Percentiles rank a stretch among this genome's conserved stretches.
Evolutionary conservation across 495 filamentous ascomycete species (phyloP).

Genomic region (Daldinia childiae): DNA sequence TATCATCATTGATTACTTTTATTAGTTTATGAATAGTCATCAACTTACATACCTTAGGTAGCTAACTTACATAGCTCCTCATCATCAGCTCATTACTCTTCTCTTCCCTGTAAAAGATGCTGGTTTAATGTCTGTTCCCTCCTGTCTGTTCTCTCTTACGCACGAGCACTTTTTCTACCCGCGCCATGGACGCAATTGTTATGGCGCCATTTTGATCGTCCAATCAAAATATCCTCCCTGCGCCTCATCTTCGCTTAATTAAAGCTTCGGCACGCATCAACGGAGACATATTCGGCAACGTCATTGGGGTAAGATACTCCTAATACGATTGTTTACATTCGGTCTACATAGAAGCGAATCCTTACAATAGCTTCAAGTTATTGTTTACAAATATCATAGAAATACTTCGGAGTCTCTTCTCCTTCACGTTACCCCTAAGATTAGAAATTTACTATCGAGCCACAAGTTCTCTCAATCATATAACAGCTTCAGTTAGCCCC

Average conservation of each 20-base stretch:
- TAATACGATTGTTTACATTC: background rate
- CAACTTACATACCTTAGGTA: background rate
- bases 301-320: background rate
- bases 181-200: background rate
- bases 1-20: background rate
- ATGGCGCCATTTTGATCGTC: constrained; percentile 3
- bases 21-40: too few relatives aligned
- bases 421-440: background rate
- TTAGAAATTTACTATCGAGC: background rate
- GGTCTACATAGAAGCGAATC: background rate
- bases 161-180: constrained; percentile 1
- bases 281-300: constrained; percentile 6
- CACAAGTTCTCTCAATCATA: constrained; percentile 21
- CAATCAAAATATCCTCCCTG: background rate
- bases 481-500: constrained; percentile 14
- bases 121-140: background rate
- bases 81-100: background rate
- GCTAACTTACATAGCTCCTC: too few relatives aligned
- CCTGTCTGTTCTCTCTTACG: background rate
- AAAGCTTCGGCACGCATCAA: constrained; percentile 1
- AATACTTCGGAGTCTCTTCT: background rate
- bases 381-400: background rate
- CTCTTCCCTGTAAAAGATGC: background rate
- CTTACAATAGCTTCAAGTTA: constrained; percentile 2
- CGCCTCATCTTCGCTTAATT: constrained; percentile 4